Conservation (phyloP, 2,329 filamentous ascomycete species). For the Aspergillus sp. region DNA sequence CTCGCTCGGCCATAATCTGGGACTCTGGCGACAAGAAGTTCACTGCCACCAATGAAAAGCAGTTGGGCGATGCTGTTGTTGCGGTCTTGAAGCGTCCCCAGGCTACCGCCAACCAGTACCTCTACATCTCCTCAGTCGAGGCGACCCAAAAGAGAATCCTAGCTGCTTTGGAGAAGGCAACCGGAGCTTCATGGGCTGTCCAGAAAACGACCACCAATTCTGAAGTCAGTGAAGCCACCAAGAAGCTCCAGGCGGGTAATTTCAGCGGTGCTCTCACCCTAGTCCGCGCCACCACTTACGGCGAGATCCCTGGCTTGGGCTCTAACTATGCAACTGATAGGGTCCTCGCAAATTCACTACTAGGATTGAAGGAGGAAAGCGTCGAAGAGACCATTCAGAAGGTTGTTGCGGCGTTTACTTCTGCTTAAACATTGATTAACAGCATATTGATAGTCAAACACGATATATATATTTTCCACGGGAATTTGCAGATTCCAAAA, state of each 20-base stretch:
- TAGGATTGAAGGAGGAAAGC: constrained; percentile 23
- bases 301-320: constrained; percentile 18
- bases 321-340: constrained; percentile 26
- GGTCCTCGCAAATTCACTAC: constrained; percentile 21
- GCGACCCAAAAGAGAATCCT: constrained; percentile 61
- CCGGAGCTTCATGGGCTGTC: constrained; percentile 53
- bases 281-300: constrained; percentile 23
- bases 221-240: constrained; percentile 16
- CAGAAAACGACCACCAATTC: constrained; percentile 34
- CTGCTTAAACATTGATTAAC: background rate
- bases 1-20: constrained; percentile 54
- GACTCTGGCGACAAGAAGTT: constrained; percentile 58
- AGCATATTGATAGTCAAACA: no score
- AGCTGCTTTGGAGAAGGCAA: constrained; percentile 52
- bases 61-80: constrained; percentile 55
- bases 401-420: background rate
- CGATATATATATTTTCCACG: no score
- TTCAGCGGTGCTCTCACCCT: constrained; percentile 25
- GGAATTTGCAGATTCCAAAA: no score
- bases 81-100: constrained; percentile 51
- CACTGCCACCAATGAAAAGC: constrained; percentile 52
- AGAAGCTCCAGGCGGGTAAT: constrained; percentile 23
- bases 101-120: constrained; percentile 58
- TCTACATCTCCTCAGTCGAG: constrained; percentile 59
- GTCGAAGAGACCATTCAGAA: constrained; percentile 21